Evolutionary conservation across 2,329 filamentous ascomycete genomes (phyloP), one percentile per base, ranked within the genome.

Genomic region (Fusarium sp.): DNA sequence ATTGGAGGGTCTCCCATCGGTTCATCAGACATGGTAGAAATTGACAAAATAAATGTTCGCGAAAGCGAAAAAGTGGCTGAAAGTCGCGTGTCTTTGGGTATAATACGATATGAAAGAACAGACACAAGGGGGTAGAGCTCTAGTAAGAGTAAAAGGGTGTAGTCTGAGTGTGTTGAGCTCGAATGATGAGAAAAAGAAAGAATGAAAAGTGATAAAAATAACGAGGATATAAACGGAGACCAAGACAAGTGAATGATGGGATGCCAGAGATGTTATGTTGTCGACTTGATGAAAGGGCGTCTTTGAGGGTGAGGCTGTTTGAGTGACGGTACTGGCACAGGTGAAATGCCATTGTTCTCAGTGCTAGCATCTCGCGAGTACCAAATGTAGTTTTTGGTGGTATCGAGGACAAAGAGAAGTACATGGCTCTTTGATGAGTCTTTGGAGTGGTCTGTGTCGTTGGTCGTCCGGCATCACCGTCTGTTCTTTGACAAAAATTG

Each of bases 301-400:
- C 44, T 32, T 30, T 44, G 29, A 20, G 14, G 22, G 6, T 49
- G 48, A 64, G 55, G 8, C 47, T 49, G 24, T 9, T 7, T 34
- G 10, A 57, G 56, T 53, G 48, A 29, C 30, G 25, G 58, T 40
- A 48, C 45, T 22, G 25, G 20, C 46, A 48, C n/a, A 37, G 22
- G 11, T 37, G 63, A 42, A 69, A 66, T 69, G 32, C 54, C 53
- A 67, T 65, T 68, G 61, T 67, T 66, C 70, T 68, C 20, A 3
- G 27, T 11, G 7, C 45, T 57, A 47, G 40, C 30, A 58, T 22
- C 20, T 44, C 2, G 41, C 55, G 45, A 57, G 53, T 64, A 45
- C 48, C 52, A 53, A 27, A 45, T 41, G 37, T 16, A 18, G 47
- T 60, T 54, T 41, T 24, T 27, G 20, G 16, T 70, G 46, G n/a